Evolutionary conservation across 1,139 yeast genomes (phyloP).

Genomic region (Candida sp.): DNA sequence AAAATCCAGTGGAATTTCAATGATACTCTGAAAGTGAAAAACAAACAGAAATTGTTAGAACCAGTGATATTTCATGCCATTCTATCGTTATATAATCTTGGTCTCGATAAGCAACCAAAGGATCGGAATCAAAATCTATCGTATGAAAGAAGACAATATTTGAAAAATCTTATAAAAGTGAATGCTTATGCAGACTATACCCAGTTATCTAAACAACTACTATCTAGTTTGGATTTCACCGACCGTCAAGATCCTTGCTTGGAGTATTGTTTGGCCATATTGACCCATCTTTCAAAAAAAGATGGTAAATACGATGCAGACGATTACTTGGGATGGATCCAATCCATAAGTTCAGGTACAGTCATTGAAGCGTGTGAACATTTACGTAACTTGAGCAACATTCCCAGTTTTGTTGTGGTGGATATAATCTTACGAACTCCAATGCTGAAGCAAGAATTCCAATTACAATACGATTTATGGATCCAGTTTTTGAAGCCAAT

Average conservation of each 20-base stretch:
- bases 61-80: conserved; percentile 12
- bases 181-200: neutral
- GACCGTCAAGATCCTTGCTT: conserved; percentile 5
- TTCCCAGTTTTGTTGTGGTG: conserved; percentile 34
- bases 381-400: conserved; percentile 21
- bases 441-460: conserved; percentile 23
- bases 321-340: conserved; percentile 25
- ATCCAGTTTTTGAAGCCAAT: conserved; percentile 14
- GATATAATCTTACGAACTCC: conserved; percentile 39
- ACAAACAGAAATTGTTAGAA: conserved; percentile 8
- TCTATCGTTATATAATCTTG: conserved; percentile 1
- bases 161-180: neutral
- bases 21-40: neutral
- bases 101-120: neutral
- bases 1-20: neutral
- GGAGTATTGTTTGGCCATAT: conserved; percentile 5
- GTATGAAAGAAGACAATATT: neutral
- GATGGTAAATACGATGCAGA: conserved; percentile 5
- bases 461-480: conserved; percentile 40
- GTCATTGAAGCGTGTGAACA: conserved; percentile 26
- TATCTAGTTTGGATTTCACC: neutral
- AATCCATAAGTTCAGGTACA: conserved; percentile 21
- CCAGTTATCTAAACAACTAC: neutral
- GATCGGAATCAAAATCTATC: neutral
- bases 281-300: neutral